These are phyloP conservation scores for Cryptococcus amylolentus DNA, from an alignment of 1,284 basidiomycete species.

Conservation along the genomic window DNA sequence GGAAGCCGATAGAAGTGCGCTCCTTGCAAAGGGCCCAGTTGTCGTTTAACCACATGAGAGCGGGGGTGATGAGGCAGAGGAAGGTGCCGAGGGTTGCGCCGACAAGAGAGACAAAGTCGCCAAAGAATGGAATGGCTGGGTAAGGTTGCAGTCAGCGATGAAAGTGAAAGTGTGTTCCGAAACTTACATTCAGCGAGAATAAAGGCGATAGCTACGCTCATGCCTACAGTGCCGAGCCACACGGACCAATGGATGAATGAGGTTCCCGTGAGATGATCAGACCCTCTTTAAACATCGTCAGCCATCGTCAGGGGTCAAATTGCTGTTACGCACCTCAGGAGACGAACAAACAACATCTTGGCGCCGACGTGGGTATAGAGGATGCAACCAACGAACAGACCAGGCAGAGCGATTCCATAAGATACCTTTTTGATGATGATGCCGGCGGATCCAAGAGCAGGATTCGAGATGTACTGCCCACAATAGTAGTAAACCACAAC, in stretches of 20 bases:
- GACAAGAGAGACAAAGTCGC: conserved; percentile 32
- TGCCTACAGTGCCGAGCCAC: conserved; percentile 2
- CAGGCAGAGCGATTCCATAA: conserved; percentile 48
- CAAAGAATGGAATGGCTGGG: conserved; percentile 38
- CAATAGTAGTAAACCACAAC: conserved; percentile 40
- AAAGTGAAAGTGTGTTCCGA: background rate
- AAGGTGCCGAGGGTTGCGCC: conserved; percentile 25
- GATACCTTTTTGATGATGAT: conserved; percentile 44
- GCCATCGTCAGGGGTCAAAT: background rate
- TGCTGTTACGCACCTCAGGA: conserved; percentile 30
- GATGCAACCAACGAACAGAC: conserved; percentile 24
- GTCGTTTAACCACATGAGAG: conserved; percentile 29
- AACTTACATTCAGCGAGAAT: conserved; percentile 33
- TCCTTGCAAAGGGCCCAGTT: conserved; percentile 18
- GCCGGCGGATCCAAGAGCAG: conserved; percentile 47
- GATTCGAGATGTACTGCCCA: conserved; percentile 34
- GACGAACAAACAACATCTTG: conserved; percentile 37
- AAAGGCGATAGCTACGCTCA: conserved; percentile 10
- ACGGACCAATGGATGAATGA: conserved; percentile 26
- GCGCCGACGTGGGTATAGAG: conserved; percentile 24
- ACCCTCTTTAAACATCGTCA: conserved; percentile 34
- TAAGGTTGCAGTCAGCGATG: conserved; percentile 3
- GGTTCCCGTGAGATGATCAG: conserved; percentile 54
- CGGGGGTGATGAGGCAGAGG: conserved; percentile 17
- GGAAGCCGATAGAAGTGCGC: conserved; percentile 14